phyloP scores from a whole-genome alignment of 495 filamentous ascomycete species.

The Penicillium macrosclerotiorum region DNA sequence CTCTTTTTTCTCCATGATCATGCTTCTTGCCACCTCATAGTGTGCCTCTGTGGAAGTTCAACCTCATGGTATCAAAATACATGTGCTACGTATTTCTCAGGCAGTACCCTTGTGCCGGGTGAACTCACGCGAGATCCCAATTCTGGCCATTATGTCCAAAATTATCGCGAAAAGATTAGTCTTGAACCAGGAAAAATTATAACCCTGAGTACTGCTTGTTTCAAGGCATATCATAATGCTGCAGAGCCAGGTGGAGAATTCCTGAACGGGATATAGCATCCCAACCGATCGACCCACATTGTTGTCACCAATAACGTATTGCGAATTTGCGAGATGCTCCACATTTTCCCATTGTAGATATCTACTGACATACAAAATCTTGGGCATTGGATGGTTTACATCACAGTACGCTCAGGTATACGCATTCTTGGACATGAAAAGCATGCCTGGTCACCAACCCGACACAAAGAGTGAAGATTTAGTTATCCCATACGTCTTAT shows the following conservation, averaged over 20 bases:
- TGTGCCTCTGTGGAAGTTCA: slow-evolving; percentile 27
- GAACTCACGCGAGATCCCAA: slow-evolving; percentile 24
- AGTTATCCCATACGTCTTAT: background rate
- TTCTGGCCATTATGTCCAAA: slow-evolving; percentile 29
- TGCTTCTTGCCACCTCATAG: slow-evolving; percentile 43
- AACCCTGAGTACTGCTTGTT: background rate
- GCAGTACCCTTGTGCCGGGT: slow-evolving; percentile 17
- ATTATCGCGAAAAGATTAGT: too few relatives aligned
- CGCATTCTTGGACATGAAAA: background rate
- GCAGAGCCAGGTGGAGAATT: background rate
- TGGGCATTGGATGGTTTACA: background rate
- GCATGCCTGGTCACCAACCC: too few relatives aligned
- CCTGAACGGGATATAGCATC: slow-evolving; percentile 12
- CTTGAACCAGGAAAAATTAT: too few relatives aligned
- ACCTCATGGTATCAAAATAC: slow-evolving; percentile 14
- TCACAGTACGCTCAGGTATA: background rate
- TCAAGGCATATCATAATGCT: background rate
- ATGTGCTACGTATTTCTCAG: slow-evolving; percentile 23
- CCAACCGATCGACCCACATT: background rate
- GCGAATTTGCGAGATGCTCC: background rate
- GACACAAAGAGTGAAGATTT: too few relatives aligned
- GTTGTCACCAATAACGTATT: background rate
- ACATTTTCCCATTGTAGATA: slow-evolving; percentile 3
- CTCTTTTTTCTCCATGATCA: slow-evolving; percentile 41
- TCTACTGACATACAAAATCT: background rate